These are phyloP conservation scores for Globisporangium spinosum DNA, from an alignment of 352 stramenopile species.

Conservation along the genomic window DNA sequence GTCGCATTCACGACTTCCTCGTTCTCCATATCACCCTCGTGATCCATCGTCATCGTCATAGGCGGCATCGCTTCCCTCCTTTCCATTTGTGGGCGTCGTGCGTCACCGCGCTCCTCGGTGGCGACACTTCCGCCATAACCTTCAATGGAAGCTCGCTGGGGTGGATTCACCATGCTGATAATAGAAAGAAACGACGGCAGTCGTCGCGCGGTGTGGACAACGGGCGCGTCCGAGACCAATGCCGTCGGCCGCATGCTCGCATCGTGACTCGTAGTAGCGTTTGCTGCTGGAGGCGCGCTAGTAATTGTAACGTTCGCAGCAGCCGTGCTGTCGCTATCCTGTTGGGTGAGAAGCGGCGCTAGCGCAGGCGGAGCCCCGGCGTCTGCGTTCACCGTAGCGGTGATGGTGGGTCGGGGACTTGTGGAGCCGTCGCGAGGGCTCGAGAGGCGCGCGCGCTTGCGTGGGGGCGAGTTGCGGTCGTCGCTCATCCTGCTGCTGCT, in stretches of 20 bases:
- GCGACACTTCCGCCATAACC: background rate
- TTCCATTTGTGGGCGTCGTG: background rate
- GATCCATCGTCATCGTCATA: background rate
- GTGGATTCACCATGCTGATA: background rate
- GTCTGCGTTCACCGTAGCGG: background rate
- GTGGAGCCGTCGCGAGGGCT: background rate
- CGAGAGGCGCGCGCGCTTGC: conserved; percentile 33
- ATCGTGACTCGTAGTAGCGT: background rate
- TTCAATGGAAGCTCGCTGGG: background rate
- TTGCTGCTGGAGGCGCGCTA: background rate
- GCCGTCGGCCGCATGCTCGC: background rate
- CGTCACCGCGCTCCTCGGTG: background rate
- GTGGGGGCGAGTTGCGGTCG: conserved; percentile 29
- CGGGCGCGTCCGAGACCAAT: background rate
- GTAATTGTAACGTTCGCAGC: background rate
- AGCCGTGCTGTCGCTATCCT: background rate
- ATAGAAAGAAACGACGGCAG: conserved; percentile 8
- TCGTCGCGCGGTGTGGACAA: background rate
- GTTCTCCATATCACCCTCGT: conserved; percentile 14
- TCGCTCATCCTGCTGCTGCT: conserved; percentile 20
- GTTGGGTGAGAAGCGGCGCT: background rate
- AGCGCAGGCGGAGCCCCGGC: background rate
- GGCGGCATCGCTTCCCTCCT: background rate
- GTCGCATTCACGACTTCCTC: conserved; percentile 20
- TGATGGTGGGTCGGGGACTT: background rate